phyloP scores from a whole-genome alignment of 139 green algal species.

The Chlamydomonas urium region DNA sequence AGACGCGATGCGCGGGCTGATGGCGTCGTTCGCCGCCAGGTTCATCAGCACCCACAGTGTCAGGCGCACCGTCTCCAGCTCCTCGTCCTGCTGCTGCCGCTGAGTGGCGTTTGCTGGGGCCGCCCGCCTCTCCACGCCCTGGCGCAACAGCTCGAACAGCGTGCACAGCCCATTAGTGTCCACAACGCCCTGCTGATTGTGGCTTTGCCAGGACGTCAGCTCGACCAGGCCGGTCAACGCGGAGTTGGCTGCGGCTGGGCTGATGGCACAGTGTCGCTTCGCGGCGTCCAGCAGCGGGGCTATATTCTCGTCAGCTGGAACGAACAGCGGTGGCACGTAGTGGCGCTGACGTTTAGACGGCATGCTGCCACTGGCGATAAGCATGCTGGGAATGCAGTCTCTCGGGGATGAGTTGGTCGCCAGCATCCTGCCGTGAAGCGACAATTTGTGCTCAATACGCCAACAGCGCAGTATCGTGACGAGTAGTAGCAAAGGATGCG shows the following conservation, averaged over 20 bases:
- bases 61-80: background rate
- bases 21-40: constrained; percentile 1
- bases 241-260: background rate
- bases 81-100: background rate
- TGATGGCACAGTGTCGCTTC: constrained; percentile 6
- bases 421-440: no score
- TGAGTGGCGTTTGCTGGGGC: background rate
- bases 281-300: background rate
- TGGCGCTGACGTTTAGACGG: no score
- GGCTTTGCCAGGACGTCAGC: constrained; percentile 3
- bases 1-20: constrained; percentile 4
- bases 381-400: no score
- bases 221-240: constrained; percentile 2
- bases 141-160: background rate
- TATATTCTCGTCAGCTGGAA: no score
- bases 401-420: no score
- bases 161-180: background rate
- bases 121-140: background rate
- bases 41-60: constrained; percentile 15
- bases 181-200: constrained; percentile 7
- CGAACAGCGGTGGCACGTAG: no score
- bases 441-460: no score
- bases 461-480: no score
- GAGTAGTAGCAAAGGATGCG: no score
- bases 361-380: no score